Conservation (phyloP, 805 yeast species). For the Geotrichum ghanense region DNA sequence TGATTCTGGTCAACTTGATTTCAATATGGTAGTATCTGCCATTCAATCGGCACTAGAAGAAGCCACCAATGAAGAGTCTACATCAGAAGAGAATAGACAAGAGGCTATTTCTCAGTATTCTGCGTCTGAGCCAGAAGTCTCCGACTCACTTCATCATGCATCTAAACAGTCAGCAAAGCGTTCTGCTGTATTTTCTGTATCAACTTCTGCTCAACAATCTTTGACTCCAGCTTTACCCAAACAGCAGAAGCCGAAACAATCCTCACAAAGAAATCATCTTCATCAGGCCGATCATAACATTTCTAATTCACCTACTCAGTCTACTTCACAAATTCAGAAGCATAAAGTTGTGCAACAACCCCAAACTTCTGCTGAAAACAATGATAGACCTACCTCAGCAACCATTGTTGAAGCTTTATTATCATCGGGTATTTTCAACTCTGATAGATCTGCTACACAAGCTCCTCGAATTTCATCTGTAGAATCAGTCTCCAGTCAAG, state of each 20-base stretch:
- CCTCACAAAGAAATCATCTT: not conserved
- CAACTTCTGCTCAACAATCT: not conserved
- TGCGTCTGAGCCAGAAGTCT: no score
- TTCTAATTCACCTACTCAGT: no score
- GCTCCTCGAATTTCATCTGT: no score
- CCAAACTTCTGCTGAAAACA: no score
- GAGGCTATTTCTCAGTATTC: no score
- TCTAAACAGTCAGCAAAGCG: no score
- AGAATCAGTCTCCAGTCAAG: no score
- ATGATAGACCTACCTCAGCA: not conserved
- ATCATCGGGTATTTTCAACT: not conserved
- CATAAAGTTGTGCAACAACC: no score
- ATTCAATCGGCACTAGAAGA: conserved; percentile 1
- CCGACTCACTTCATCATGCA: no score
- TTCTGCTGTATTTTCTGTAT: not conserved
- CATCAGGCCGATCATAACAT: no score
- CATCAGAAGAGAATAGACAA: not conserved
- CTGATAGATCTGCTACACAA: no score
- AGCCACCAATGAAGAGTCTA: not conserved
- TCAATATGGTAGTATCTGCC: conserved; percentile 1
- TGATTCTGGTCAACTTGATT: not conserved
- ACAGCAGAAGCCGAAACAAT: not conserved
- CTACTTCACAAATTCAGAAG: no score
- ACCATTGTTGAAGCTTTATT: not conserved
- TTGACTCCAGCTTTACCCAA: not conserved